Evolutionary conservation across 305 asterid species (phyloP).

Genomic region (Coffea humblotiana): DNA sequence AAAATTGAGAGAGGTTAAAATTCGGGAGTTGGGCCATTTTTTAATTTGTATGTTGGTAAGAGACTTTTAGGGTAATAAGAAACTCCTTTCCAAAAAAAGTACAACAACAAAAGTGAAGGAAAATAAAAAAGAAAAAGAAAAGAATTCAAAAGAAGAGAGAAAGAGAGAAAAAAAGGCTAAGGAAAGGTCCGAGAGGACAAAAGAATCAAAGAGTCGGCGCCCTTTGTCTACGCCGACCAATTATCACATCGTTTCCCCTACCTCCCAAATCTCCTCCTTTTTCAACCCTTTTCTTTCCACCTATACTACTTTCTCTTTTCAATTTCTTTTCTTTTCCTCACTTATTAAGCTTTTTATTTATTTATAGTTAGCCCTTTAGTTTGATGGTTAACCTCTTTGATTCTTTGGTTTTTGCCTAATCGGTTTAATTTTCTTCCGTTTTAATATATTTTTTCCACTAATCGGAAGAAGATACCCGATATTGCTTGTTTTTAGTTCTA

Average conservation of each 20-base stretch:
- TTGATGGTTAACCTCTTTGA: not conserved
- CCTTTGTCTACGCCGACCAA: conserved; percentile 34
- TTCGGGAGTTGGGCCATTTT: too few species aligned
- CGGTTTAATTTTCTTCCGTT: conserved; percentile 19
- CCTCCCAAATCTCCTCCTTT: not conserved
- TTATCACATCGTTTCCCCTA: conserved; percentile 22
- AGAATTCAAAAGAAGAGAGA: not conserved
- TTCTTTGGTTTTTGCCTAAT: not conserved
- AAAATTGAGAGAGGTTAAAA: too few species aligned
- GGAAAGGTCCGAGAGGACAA: not conserved
- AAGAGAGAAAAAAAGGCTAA: not conserved
- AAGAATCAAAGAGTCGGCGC: conserved; percentile 34
- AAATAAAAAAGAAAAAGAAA: not conserved
- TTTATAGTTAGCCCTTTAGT: not conserved
- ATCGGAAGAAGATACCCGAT: conserved; percentile 31
- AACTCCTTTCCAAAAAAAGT: too few species aligned
- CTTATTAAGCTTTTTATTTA: not conserved
- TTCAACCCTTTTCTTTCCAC: not conserved
- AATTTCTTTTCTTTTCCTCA: not conserved
- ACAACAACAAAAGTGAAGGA: not conserved
- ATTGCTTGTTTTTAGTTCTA: not conserved
- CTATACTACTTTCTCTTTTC: not conserved
- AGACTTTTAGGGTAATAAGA: too few species aligned
- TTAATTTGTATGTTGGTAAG: too few species aligned
- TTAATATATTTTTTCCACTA: conserved; percentile 8